A percentile compares a stretch with the other conserved stretches of the same genome.
phyloP scores from a whole-genome alignment of 1,139 yeast species.

The Pichia sp. region DNA sequence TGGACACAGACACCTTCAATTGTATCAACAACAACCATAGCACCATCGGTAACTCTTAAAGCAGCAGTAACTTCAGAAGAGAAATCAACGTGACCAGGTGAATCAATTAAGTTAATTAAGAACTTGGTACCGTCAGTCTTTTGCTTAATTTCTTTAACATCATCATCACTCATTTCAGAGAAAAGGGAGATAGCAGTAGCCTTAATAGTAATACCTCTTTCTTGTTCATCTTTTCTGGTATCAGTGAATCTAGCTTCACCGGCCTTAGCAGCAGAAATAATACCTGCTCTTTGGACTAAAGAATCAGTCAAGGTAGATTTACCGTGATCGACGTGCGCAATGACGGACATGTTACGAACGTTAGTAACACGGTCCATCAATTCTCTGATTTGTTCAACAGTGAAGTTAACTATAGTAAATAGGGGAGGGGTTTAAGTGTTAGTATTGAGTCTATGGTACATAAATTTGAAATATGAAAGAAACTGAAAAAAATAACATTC shows the following conservation, averaged over 20 bases:
- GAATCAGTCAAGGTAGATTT: conserved; percentile 99
- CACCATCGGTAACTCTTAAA: conserved; percentile 99
- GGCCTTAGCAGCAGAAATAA: conserved; percentile 98
- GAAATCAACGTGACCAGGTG: conserved; percentile 99
- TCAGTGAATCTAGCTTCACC: conserved; percentile 99
- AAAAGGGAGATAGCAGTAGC: conserved; percentile 97
- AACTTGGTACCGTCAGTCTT: conserved; percentile 91
- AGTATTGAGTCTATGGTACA: neutral
- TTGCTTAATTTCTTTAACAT: conserved; percentile 91
- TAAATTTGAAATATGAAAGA: too few relatives aligned
- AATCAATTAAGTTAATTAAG: conserved; percentile 96
- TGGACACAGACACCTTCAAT: conserved; percentile 99
- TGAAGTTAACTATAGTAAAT: conserved; percentile 51
- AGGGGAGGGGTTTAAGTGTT: neutral
- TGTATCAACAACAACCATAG: conserved; percentile 98
- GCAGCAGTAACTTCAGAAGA: conserved; percentile 99
- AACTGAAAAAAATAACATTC: too few relatives aligned
- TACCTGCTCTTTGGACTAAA: conserved; percentile 98
- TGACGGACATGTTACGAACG: conserved; percentile 99
- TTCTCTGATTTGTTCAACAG: conserved; percentile 93
- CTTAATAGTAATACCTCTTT: conserved; percentile 99
- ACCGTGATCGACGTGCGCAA: conserved; percentile 99
- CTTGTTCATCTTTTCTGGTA: conserved; percentile 99
- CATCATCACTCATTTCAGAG: conserved; percentile 86
- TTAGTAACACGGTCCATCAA: conserved; percentile 99